Evolutionary conservation across 192 early-diverging fungal genomes (phyloP), one percentile per base, ranked within the genome.

Genomic region (Rhizoclosmatium sp.): DNA sequence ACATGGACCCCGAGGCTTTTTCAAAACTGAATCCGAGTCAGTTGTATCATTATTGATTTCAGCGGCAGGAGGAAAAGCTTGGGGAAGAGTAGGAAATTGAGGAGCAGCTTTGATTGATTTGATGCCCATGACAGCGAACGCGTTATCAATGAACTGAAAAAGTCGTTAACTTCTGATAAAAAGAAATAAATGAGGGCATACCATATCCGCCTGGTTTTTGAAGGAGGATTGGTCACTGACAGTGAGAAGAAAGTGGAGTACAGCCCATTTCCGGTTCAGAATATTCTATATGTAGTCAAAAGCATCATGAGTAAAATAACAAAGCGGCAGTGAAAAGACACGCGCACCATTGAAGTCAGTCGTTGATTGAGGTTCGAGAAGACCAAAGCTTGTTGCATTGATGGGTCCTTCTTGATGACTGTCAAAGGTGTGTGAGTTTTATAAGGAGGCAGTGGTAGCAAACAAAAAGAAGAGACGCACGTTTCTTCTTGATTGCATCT

Each of bases 331-430:
- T 9, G n/a, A n/a, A 23, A 21, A 12, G 41, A 46, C 2, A 48
- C 62, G 71, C 85, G 86, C 87, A 70, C 85, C 81, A 42, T 80
- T 75, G 23, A 76, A 76, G 40, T 0, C 40, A 94, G 80, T 66
- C 90, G 91, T 64, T 85, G 84, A 67, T 85, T 87, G 3, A 93
- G 79, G 67, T 85, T 87, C 42, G 89, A 85, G 79, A 93, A 94
- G 48, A 85, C 81, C 47, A 91, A 80, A 5, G 91, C 89, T 44
- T 86, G 85, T 21, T 83, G 66, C 4, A 86, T 78, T 2, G 87
- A 84, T n/a, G 71, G 79, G 40, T 90, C 84, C 19, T 87, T 83
- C 5, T 86, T 82, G 47, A 87, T 75, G 12, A 94, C 92, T 93
- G 59, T 45, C 45, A 4, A 19, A 42, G 4, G 12, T 31, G 14